Conservation (phyloP, 192 early-diverging fungal species). For the Cladochytrium replicatum region DNA sequence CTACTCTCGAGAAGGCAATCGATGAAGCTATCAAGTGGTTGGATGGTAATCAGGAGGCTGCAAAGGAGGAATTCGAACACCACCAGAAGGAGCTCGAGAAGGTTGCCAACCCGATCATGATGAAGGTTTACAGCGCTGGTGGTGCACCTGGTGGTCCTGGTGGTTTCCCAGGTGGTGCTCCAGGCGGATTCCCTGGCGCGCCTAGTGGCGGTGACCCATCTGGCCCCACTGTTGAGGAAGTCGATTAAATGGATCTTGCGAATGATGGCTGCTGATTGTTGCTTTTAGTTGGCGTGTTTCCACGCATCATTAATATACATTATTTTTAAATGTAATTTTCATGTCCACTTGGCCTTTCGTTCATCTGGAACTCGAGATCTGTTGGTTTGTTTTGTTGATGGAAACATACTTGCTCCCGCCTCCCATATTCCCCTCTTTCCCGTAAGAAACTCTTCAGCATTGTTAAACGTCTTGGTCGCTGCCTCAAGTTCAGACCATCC, state of each 20-base stretch:
- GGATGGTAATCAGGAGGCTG: slow-evolving; percentile 73
- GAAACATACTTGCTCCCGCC: too few species aligned
- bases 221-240: slow-evolving; percentile 36
- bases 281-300: slow-evolving; percentile 15
- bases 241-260: slow-evolving; percentile 61
- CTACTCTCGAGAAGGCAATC: slow-evolving; percentile 56
- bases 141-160: slow-evolving; percentile 46
- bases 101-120: slow-evolving; percentile 86
- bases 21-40: slow-evolving; percentile 84
- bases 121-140: slow-evolving; percentile 66
- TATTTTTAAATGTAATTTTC: too few species aligned
- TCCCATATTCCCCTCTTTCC: too few species aligned
- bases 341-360: too few species aligned
- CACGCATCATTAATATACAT: too few species aligned
- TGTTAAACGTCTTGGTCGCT: slow-evolving; percentile 31
- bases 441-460: slow-evolving; percentile 33
- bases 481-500: slow-evolving; percentile 46
- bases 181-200: slow-evolving; percentile 59
- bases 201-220: slow-evolving; percentile 20
- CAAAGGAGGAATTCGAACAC: slow-evolving; percentile 83
- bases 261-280: slow-evolving; percentile 57
- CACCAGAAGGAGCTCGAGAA: slow-evolving; percentile 84
- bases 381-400: slow-evolving; percentile 6
- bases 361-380: slow-evolving; percentile 53
- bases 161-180: slow-evolving; percentile 38